A percentile compares a stretch with the other conserved stretches of the same genome.
phyloP scores from a whole-genome alignment of 192 early-diverging fungal genomes.

The Podila epigama region DNA sequence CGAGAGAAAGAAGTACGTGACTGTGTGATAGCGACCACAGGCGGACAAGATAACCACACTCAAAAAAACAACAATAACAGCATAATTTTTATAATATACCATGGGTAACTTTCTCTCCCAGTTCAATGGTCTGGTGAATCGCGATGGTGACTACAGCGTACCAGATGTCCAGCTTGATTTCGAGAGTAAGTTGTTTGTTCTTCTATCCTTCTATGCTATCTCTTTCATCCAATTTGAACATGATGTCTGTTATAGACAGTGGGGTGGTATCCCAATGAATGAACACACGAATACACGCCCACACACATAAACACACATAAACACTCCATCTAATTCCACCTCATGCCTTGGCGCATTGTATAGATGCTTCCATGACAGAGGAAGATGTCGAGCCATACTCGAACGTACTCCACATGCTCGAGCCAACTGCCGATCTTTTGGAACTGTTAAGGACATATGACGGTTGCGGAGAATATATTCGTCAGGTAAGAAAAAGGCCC shows the following conservation, averaged over 20 bases:
- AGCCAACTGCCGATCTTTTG: conserved; percentile 60
- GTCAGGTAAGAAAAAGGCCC: conserved; percentile 63
- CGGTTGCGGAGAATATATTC: conserved; percentile 77
- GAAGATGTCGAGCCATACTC: conserved; percentile 70
- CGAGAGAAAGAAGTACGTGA: too few species aligned
- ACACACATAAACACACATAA: too few species aligned
- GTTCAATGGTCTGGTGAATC: conserved; percentile 53
- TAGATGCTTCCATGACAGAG: conserved; percentile 64
- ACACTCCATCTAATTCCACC: too few species aligned
- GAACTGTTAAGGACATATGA: conserved; percentile 65
- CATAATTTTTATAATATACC: too few species aligned
- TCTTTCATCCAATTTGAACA: too few species aligned
- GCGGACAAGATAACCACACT: too few species aligned
- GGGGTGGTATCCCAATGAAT: too few species aligned
- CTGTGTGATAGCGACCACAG: too few species aligned
- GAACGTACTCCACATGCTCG: conserved; percentile 61
- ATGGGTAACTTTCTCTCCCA: conserved; percentile 62
- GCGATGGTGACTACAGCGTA: conserved; percentile 46
- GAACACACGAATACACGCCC: background rate
- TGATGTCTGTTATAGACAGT: too few species aligned
- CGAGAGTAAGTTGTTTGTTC: conserved; percentile 57
- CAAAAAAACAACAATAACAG: too few species aligned
- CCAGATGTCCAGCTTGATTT: conserved; percentile 68
- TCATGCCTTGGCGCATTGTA: background rate
- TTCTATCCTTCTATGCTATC: background rate